Base-by-base conservation (phyloP, 371 early-diverging fungal genomes). In the Mycotypha africana region DNA sequence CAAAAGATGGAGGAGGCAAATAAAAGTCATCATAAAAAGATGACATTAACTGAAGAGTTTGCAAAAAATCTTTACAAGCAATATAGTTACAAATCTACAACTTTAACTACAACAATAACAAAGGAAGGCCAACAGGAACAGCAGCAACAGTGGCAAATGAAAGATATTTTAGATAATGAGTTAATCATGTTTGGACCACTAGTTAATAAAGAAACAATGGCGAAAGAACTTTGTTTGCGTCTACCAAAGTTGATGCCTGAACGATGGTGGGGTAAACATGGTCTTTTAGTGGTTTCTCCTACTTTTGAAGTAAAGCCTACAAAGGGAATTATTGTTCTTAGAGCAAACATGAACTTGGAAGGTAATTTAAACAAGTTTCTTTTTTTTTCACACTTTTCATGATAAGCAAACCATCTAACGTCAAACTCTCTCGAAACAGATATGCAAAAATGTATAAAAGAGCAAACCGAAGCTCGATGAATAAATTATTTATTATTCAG, bases 211-310 rank as follows among this genome's bases (percentile, higher is more conserved):
- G 34, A 46, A 1, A 7, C 14, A 11, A 42, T 62, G 21, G 59
- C 57, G 10, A 10, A 38, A 6, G 45, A 35, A 24, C 36, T 67
- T 2, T 30, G 51, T 25, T 16, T 12, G 3, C 56, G 52, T 38
- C 33, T 71, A 16, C 58, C 63, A 14, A 37, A 60, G 8, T 48
- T 71, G 17, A 34, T 57, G n/a, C 68, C 72, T 4, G 38, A 60
- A 8, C 47, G 15, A 12, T 71, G 72, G 72, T 67, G 68, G 68
- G 53, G 57, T 15, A 67, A 56, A 38, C 28, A 67, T 20, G 68
- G 68, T 1, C n/a, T 54, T 2, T 22, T 71, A 26, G 16, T 65
- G 1, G 38, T 71, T 16, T 44, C 64, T 16, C 19, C 53, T 1
- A 23, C 31, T 2, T n/a, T 33, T 17, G 34, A 45, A 11, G n/a